Conservation (phyloP, 2,329 filamentous ascomycete genomes). For the Fusarium bulbicola region DNA sequence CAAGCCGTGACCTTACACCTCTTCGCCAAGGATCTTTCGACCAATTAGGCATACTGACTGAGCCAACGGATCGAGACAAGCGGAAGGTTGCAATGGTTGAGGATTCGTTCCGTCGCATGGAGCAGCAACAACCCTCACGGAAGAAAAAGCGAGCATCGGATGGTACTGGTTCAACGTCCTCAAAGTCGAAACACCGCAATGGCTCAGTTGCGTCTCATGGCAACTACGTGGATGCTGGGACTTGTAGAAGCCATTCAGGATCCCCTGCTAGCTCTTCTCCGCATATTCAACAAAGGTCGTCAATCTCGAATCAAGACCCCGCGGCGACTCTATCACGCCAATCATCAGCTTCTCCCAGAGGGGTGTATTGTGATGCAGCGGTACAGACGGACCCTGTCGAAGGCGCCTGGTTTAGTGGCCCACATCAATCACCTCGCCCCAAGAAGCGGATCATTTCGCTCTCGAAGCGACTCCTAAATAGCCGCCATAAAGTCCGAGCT, state of each 20-base stretch:
- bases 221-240: slow-evolving; percentile 62
- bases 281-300: slow-evolving; percentile 43
- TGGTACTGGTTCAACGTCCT: slow-evolving; percentile 49
- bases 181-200: slow-evolving; percentile 53
- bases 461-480: slow-evolving; percentile 62
- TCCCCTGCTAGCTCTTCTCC: slow-evolving; percentile 60
- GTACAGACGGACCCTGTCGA: slow-evolving; percentile 66
- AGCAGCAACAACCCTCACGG: slow-evolving; percentile 63
- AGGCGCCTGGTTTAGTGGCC: slow-evolving; percentile 61
- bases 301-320: slow-evolving; percentile 44
- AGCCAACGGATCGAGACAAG: slow-evolving; percentile 73
- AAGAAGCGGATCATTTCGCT: slow-evolving; percentile 63
- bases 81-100: slow-evolving; percentile 73
- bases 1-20: slow-evolving; percentile 73
- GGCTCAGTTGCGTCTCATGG: slow-evolving; percentile 48
- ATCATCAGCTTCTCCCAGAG: slow-evolving; percentile 50
- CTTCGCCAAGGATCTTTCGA: slow-evolving; percentile 68
- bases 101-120: slow-evolving; percentile 70
- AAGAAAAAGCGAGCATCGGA: slow-evolving; percentile 73
- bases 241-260: slow-evolving; percentile 62
- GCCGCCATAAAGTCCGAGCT: slow-evolving; percentile 53
- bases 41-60: slow-evolving; percentile 67
- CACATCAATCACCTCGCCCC: slow-evolving; percentile 47
- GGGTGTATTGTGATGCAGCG: slow-evolving; percentile 59
- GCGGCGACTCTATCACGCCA: slow-evolving; percentile 46